Percentiles rank a stretch among this genome's conserved stretches.
Evolutionary conservation across 139 green algal species (phyloP).

Genomic region (Spirogloea muscicola): DNA sequence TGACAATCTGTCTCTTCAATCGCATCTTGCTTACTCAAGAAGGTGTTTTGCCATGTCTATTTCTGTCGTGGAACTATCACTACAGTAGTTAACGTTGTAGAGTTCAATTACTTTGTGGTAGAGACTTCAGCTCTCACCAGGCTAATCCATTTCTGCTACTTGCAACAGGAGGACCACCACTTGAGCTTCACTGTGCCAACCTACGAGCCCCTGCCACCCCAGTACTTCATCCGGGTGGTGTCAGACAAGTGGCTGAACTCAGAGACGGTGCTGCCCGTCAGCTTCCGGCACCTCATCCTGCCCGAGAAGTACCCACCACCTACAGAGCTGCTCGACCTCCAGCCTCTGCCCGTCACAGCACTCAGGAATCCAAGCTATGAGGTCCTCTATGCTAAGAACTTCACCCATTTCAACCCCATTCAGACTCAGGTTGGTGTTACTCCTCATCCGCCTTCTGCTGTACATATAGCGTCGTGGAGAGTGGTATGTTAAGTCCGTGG

Average conservation of each 20-base stretch:
- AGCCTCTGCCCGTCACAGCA: slow-evolving; percentile 87
- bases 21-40: too few relatives aligned
- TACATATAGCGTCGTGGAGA: too few relatives aligned
- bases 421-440: slow-evolving; percentile 95
- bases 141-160: slow-evolving; percentile 38
- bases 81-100: too few relatives aligned
- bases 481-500: too few relatives aligned
- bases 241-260: slow-evolving; percentile 82
- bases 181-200: slow-evolving; percentile 93
- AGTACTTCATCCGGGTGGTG: slow-evolving; percentile 92
- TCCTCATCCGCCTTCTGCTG: too few relatives aligned
- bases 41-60: too few relatives aligned
- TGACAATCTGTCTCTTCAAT: too few relatives aligned
- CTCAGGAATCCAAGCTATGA: slow-evolving; percentile 80
- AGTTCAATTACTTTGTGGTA: too few relatives aligned
- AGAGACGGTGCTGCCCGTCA: slow-evolving; percentile 79
- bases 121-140: background rate
- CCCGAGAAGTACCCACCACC: slow-evolving; percentile 91
- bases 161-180: slow-evolving; percentile 78
- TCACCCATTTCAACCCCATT: slow-evolving; percentile 94
- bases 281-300: slow-evolving; percentile 90
- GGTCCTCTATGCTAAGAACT: slow-evolving; percentile 65
- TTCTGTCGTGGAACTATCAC: too few relatives aligned
- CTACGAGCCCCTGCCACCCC: slow-evolving; percentile 87
- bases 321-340: slow-evolving; percentile 96